Conservation (phyloP, 2,329 filamentous ascomycete genomes). For the Clarireedia paspali region DNA sequence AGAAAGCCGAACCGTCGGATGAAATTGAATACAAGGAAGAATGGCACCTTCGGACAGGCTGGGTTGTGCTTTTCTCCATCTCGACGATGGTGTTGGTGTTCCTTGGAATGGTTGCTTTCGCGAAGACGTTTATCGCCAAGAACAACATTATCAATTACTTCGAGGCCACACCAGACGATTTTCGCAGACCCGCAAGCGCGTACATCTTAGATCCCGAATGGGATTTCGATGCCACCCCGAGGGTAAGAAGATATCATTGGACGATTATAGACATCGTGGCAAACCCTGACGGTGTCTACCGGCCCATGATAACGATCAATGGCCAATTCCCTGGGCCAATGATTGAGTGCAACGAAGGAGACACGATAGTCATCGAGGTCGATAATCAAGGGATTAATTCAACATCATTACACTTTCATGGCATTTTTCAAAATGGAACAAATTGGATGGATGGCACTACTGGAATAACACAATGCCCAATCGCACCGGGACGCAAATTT, state of each 20-base stretch:
- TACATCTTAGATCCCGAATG: constrained; percentile 52
- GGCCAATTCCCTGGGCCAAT: constrained; percentile 66
- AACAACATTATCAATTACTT: constrained; percentile 6
- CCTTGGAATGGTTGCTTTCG: constrained; percentile 17
- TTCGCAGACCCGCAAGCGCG: constrained; percentile 34
- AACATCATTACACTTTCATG: constrained; percentile 67
- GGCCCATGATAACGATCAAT: constrained; percentile 63
- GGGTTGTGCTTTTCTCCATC: constrained; percentile 21
- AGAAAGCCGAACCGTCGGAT: constrained; percentile 12
- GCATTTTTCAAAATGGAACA: constrained; percentile 69
- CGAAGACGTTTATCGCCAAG: constrained; percentile 19
- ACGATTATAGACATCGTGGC: constrained; percentile 47
- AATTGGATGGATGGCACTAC: constrained; percentile 67
- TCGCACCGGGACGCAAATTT: constrained; percentile 54
- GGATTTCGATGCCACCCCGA: constrained; percentile 43
- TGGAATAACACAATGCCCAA: constrained; percentile 54
- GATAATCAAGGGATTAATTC: constrained; percentile 58
- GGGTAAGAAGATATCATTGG: constrained; percentile 52
- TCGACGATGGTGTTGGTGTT: constrained; percentile 17
- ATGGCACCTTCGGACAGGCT: constrained; percentile 27
- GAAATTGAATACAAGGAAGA: constrained; percentile 19
- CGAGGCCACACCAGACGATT: constrained; percentile 13
- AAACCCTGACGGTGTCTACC: constrained; percentile 52
- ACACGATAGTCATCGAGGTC: constrained; percentile 61
- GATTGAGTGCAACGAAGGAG: constrained; percentile 66